Base-by-base conservation (phyloP, 1,284 basidiomycete species). In the Sphaerobolus stellatus region DNA sequence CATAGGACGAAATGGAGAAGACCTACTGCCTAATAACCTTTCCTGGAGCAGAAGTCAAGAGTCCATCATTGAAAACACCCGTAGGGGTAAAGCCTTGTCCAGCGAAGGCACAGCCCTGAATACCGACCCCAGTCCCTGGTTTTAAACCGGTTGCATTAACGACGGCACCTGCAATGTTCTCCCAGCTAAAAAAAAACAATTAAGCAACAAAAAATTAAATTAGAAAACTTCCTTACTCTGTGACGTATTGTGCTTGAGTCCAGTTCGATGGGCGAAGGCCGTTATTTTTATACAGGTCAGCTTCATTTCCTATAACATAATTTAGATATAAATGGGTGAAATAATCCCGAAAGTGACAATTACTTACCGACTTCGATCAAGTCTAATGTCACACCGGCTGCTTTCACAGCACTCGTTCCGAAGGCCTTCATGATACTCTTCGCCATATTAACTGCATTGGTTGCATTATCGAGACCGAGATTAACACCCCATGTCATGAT, bases 401-500 rank as follows among this genome's bases (percentile, higher is more conserved):
- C 54, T 50, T 64, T 68, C n/a, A 84, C 71, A 1, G 70, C 68
- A 3, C 69, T 53, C 2, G 75, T 74, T 18, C 65, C 54, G 62
- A 86, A 87, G 5, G 80, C 83, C 50, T 73, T 74, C 13, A 77
- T 58, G 56, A 89, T 78, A 0, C 82, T 77, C 52, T 73, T 69
- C 1, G 81, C 78, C 68, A 86, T 78, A n/a, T 83, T 75, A 46
- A 77, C 75, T 0, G 77, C 79, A 40, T 82, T 78, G 30, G 81
- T 83, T 52, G 81, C 56, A 61, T 87, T 86, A 55, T 78, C 69
- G 29, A 70, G 62, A 11, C 82, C 79, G 22, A 88, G 67, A 65
- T 88, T 87, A 52, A 88, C 73, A n/a, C 85, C 87, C 82, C 82
- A 88, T n/a, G 75, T 81, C 58, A 86, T 82, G 60, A 74, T 76